These are phyloP conservation scores for Psidium guajava DNA, from an alignment of 345 rosid species.

Conservation along the genomic window DNA sequence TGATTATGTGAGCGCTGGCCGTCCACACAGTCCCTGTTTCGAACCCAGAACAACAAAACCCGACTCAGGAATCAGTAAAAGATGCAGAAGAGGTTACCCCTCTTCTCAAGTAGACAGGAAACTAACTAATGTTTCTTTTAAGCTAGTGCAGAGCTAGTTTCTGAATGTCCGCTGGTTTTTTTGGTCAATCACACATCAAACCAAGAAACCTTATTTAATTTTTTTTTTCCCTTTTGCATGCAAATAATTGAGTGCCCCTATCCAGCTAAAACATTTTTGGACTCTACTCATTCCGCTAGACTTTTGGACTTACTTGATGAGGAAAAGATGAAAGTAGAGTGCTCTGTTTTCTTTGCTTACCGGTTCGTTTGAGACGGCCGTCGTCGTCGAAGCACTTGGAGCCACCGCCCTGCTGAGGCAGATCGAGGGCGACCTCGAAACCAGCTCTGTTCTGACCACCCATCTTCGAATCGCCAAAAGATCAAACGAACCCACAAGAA, in stretches of 20 bases:
- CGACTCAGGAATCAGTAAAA: background rate
- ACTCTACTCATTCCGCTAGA: background rate
- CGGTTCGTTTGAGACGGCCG: conserved; percentile 60
- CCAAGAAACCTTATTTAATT: background rate
- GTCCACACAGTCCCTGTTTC: conserved; percentile 53
- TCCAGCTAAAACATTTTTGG: background rate
- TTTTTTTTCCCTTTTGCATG: background rate
- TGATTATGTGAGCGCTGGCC: conserved; percentile 65
- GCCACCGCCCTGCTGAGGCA: conserved; percentile 22
- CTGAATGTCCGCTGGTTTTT: background rate
- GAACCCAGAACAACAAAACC: conserved; percentile 5
- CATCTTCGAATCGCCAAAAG: background rate
- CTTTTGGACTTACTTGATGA: background rate
- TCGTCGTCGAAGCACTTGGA: conserved; percentile 72
- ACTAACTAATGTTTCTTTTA: background rate
- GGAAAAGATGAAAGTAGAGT: background rate
- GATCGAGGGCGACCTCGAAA: conserved; percentile 24
- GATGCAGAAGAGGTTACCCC: background rate
- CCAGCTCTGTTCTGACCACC: background rate
- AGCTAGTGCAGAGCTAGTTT: background rate
- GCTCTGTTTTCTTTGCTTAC: conserved; percentile 12
- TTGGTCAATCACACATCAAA: background rate
- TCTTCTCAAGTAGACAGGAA: background rate
- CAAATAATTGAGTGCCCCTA: background rate
- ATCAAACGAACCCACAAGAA: background rate